phyloP scores from a whole-genome alignment of 2,329 filamentous ascomycete species.

The Sporothrix phasma region DNA sequence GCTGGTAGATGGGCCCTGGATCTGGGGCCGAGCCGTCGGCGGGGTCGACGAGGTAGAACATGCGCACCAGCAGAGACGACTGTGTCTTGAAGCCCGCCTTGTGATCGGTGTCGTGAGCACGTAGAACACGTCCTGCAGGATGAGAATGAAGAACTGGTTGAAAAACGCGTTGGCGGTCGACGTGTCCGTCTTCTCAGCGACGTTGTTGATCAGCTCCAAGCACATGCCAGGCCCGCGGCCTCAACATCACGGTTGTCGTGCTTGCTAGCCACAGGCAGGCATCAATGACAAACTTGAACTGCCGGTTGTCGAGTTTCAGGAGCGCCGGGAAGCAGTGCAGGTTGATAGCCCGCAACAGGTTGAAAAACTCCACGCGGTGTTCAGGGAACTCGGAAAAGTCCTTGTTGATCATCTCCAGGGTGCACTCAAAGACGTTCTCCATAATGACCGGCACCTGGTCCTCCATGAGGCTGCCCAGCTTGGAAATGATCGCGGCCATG shows the following conservation, averaged over 20 bases:
- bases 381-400: slow-evolving; percentile 99
- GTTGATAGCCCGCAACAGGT: slow-evolving; percentile 90
- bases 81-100: slow-evolving; percentile 99
- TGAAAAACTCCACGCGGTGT: slow-evolving; percentile 99
- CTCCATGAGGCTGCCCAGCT: slow-evolving; percentile 92
- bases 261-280: slow-evolving; percentile 99
- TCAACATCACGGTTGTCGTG: slow-evolving; percentile 98
- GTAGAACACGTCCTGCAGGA: slow-evolving; percentile 96
- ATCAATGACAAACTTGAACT: slow-evolving; percentile 99
- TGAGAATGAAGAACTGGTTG: slow-evolving; percentile 92
- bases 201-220: slow-evolving; percentile 92
- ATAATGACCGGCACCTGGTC: slow-evolving; percentile 96
- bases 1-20: slow-evolving; percentile 84
- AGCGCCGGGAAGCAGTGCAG: slow-evolving; percentile 92
- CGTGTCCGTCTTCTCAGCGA: slow-evolving; percentile 80
- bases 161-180: slow-evolving; percentile 91
- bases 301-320: slow-evolving; percentile 84
- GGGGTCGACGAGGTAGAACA: slow-evolving; percentile 90
- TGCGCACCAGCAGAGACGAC: slow-evolving; percentile 81
- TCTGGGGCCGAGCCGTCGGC: slow-evolving; percentile 62
- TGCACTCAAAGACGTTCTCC: slow-evolving; percentile 98
- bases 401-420: slow-evolving; percentile 99
- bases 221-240: slow-evolving; percentile 94
- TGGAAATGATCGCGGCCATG: slow-evolving; percentile 95
- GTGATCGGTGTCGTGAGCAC: slow-evolving; percentile 96